Evolutionary conservation across 169 alveolate genomes (phyloP), one percentile per base, ranked within the genome.

Genomic region (Plasmodium ovale): DNA sequence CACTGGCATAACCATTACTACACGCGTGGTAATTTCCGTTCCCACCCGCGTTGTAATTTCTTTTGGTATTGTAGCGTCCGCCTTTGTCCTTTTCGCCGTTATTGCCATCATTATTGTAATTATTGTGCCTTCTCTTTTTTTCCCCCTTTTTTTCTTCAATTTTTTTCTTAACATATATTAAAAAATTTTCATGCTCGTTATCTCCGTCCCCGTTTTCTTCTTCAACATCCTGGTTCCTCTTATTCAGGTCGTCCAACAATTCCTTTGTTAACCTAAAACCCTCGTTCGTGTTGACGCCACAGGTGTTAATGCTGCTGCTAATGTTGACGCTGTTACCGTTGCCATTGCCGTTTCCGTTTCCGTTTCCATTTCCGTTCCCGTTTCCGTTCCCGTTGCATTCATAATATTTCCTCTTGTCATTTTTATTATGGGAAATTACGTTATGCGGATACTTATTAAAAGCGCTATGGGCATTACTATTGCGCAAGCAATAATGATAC

Each of bases 111-210:
- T 47, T 47, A 47, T 0, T 0, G 23, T 21, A 47, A 47, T 47
- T 47, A 54, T 19, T 6, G 16, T 16, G 7, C 31, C 49, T 49
- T 10, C 70, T 31, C 54, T 62, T 77, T 53, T 60, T 68, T 31
- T n/a, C 23, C 51, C 59, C 88, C 59, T 74, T 74, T 37, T 59
- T 74, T 65, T 74, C 74, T 35, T 77, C 77, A 12, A 77, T 77
- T 67, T 51, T 77, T 49, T 77, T 77, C 39, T 77, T 77, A 53
- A 77, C 88, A 37, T 77, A 77, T 14, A 64, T 77, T 51, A 77
- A 68, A 67, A 77, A 77, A 47, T 77, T 77, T 33, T 77, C 53
- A 67, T 42, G 59, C 16, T 77, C 74, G 12, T 47, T 29, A 53
- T 64, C 73, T 10, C 16, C n/a, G 0, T 49, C 84, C 6, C 19